Percentiles rank a stretch among this genome's conserved stretches.
These are phyloP conservation scores for Plantago elongata DNA, from an alignment of 257 asterid species.

Conservation along the genomic window DNA sequence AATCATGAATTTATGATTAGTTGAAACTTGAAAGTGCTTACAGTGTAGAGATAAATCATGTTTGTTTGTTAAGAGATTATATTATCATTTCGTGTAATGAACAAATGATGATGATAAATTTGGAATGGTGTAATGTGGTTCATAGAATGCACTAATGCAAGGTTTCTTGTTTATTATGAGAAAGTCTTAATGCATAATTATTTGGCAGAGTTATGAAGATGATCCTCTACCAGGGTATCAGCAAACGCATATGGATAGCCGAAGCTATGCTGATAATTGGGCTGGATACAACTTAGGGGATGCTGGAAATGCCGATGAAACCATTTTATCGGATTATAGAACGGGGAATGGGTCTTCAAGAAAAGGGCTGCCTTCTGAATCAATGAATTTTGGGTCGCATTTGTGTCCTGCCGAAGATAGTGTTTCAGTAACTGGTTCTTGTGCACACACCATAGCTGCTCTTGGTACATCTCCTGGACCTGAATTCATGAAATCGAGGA, in stretches of 20 bases:
- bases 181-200: not conserved
- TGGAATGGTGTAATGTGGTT: too few relatives aligned
- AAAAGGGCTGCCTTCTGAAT: conserved; percentile 30
- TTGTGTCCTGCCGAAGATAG: conserved; percentile 42
- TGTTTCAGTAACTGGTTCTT: conserved; percentile 40
- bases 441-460: conserved; percentile 23
- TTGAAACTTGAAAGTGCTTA: too few relatives aligned
- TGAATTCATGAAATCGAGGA: conserved; percentile 41
- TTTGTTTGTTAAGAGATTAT: too few relatives aligned
- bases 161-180: too few relatives aligned
- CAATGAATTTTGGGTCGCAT: conserved; percentile 32
- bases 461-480: conserved; percentile 40
- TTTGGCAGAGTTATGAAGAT: conserved; percentile 72
- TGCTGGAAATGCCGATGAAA: conserved; percentile 31
- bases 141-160: too few relatives aligned
- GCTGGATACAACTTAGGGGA: conserved; percentile 39
- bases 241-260: conserved; percentile 41
- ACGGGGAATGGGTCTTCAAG: conserved; percentile 46
- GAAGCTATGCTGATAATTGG: conserved; percentile 52
- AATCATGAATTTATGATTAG: too few relatives aligned
- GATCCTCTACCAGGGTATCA: conserved; percentile 67
- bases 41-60: too few relatives aligned
- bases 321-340: conserved; percentile 39
- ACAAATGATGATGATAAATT: too few relatives aligned
- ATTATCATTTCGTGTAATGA: too few relatives aligned